A percentile compares a stretch with the other conserved stretches of the same genome.
Evolutionary conservation across 2,329 filamentous ascomycete species (phyloP).

Genomic region (Nemania sp.): DNA sequence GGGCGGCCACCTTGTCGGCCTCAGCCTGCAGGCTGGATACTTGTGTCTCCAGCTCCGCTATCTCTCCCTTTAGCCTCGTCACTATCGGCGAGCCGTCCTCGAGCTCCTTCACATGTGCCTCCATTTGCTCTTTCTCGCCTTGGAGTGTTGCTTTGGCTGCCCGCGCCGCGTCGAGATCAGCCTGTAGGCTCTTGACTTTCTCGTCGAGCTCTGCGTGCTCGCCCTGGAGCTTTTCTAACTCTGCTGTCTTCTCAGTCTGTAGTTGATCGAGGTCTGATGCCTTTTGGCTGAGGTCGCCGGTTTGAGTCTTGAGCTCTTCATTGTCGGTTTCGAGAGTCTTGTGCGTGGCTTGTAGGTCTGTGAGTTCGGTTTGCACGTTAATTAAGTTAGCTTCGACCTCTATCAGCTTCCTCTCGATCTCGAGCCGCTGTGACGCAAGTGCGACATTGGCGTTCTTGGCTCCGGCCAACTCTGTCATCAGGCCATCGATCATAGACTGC

Average conservation of each 20-base stretch:
- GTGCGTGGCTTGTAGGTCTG: conserved; percentile 41
- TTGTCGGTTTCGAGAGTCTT: conserved; percentile 44
- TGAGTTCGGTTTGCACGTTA: conserved; percentile 42
- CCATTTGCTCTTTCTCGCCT: conserved; percentile 44
- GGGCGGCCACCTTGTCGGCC: conserved; percentile 34
- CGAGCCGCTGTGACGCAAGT: conserved; percentile 46
- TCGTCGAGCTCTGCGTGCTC: conserved; percentile 47
- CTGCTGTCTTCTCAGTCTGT: conserved; percentile 37
- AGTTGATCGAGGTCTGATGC: conserved; percentile 46
- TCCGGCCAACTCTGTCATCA: conserved; percentile 47
- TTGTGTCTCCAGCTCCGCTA: conserved; percentile 43
- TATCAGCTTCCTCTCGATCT: conserved; percentile 41
- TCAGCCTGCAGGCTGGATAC: conserved; percentile 35
- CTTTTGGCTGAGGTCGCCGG: conserved; percentile 44
- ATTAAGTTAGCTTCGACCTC: conserved; percentile 43
- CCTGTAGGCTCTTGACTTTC: conserved; percentile 43
- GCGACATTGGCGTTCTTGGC: conserved; percentile 49
- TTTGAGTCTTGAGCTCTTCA: conserved; percentile 43
- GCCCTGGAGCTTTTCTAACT: conserved; percentile 41
- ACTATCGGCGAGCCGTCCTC: conserved; percentile 42
- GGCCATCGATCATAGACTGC: conserved; percentile 44
- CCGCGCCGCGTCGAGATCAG: conserved; percentile 46
- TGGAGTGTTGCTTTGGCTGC: conserved; percentile 40
- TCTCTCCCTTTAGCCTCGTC: conserved; percentile 45
- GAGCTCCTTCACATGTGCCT: conserved; percentile 43